phyloP scores from a whole-genome alignment of 1,284 basidiomycete genomes.

The Cutaneotrichosporon spelunceum region DNA sequence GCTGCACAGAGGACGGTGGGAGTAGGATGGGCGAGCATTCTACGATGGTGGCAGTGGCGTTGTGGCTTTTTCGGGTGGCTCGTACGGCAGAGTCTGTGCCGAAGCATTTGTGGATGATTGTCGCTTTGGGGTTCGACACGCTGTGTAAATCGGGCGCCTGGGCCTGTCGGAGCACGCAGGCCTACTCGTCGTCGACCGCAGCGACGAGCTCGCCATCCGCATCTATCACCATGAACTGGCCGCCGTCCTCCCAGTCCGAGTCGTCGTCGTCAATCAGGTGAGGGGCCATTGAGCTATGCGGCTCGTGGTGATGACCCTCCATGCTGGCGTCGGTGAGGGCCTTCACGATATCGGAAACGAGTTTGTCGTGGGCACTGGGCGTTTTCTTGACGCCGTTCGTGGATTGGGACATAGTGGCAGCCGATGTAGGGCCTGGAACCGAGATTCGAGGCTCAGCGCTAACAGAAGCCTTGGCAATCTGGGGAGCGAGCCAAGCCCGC shows the following conservation, averaged over 20 bases:
- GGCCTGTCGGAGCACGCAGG: too few relatives aligned
- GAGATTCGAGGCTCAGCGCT: background rate
- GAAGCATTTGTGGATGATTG: too few relatives aligned
- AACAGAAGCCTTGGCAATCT: background rate
- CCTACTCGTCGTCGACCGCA: background rate
- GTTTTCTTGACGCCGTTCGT: background rate
- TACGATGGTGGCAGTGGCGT: too few relatives aligned
- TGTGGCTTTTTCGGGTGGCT: too few relatives aligned
- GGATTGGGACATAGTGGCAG: background rate
- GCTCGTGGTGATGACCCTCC: background rate
- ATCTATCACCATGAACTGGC: background rate
- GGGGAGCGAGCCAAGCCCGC: background rate
- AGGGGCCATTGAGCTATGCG: background rate
- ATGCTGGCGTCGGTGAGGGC: background rate
- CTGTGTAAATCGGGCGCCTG: too few relatives aligned
- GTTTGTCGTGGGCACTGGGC: background rate
- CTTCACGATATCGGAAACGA: background rate
- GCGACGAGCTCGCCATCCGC: background rate
- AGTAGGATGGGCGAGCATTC: background rate
- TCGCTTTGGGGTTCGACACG: too few relatives aligned
- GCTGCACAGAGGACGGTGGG: background rate
- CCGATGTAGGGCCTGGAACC: background rate
- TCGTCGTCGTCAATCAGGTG: background rate
- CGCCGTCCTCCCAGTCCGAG: constrained; percentile 9
- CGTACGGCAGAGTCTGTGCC: too few relatives aligned